Conservation (phyloP, 1,284 basidiomycete genomes). For the Moniliophthora roreri region DNA sequence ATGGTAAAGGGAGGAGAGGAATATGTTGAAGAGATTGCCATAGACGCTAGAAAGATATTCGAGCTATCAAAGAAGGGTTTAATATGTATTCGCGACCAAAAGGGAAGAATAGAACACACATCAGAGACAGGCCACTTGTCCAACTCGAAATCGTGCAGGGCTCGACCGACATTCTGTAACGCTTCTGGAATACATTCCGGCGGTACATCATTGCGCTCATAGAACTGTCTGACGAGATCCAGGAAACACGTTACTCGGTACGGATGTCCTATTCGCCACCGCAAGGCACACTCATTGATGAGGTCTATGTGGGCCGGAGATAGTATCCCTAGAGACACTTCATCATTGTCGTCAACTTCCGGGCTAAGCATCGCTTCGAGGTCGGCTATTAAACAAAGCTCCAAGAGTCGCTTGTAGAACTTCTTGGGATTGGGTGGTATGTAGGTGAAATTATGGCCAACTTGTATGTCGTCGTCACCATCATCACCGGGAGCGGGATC, state of each 20-base stretch:
- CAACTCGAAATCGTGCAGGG: slow-evolving; percentile 67
- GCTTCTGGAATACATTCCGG: slow-evolving; percentile 94
- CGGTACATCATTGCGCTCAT: slow-evolving; percentile 89
- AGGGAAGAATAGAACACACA: slow-evolving; percentile 46
- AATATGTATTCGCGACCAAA: slow-evolving; percentile 4
- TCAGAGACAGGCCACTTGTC: slow-evolving; percentile 83
- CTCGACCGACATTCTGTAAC: slow-evolving; percentile 69
- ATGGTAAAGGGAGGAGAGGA: slow-evolving; percentile 85
- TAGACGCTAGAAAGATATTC: slow-evolving; percentile 69
- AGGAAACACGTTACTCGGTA: slow-evolving; percentile 84
- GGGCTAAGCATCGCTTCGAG: slow-evolving; percentile 86
- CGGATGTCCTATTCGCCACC: slow-evolving; percentile 86
- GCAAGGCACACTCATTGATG: slow-evolving; percentile 83
- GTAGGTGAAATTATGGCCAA: slow-evolving; percentile 79
- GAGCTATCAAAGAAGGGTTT: slow-evolving; percentile 36
- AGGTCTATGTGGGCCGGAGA: slow-evolving; percentile 80
- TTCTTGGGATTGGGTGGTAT: slow-evolving; percentile 89
- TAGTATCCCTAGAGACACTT: slow-evolving; percentile 95
- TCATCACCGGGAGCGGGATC: slow-evolving; percentile 36
- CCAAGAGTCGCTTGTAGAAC: slow-evolving; percentile 84
- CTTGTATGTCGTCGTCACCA: slow-evolving; percentile 64
- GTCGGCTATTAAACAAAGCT: slow-evolving; percentile 83
- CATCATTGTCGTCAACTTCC: slow-evolving; percentile 90
- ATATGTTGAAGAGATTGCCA: slow-evolving; percentile 81
- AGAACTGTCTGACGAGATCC: slow-evolving; percentile 85